Evolutionary conservation across 192 early-diverging fungal species (phyloP), one percentile per base, ranked within the genome.

Genomic region (Linnemannia elongata): DNA sequence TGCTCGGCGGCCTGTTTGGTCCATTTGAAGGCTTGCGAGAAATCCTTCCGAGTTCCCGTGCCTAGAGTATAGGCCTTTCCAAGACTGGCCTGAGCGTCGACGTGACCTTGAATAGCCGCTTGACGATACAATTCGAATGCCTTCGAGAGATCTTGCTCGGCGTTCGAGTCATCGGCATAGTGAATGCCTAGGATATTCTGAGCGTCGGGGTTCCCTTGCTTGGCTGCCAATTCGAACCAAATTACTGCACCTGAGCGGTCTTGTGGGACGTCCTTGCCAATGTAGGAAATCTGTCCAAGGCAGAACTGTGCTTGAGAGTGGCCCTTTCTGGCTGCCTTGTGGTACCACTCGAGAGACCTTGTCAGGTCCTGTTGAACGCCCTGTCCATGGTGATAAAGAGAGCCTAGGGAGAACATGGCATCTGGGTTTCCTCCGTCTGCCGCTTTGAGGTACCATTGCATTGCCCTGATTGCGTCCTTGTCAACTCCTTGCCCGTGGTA

Each of bases 341-440:
- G 4, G 44, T 90, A 94, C 93, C 91, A 93, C 41, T 80, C 60
- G 2, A 93, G 66, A 5, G 93, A 92, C 55, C 90, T 82, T 17
- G 27, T 55, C 55, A 90, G 72, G 68, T 89, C 78, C 47, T 66
- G 27, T 13, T 89, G 79, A 7, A 89, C 15, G 18, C 18, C 76
- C 0, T 18, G 39, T 7, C 95, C 95, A 89, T 95, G 92, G 80
- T 95, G 94, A 70, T 95, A 96, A 27, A 95, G 80, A 72, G 92
- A 93, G 6, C 94, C 96, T n/a, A 96, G 87, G 24, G 91, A 93
- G 76, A 94, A 94, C 80, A 94, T 92, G 30, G 94, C 95, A 0
- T 93, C 77, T 68, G 91, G 91, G 77, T 95, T 93, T 22, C 93
- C 95, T 68, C 83, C 88, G 38, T 83, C 76, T 27, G 94, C 94